Evolutionary conservation across 352 stramenopile genomes (phyloP).

Genomic region (Phytophthora capsici): DNA sequence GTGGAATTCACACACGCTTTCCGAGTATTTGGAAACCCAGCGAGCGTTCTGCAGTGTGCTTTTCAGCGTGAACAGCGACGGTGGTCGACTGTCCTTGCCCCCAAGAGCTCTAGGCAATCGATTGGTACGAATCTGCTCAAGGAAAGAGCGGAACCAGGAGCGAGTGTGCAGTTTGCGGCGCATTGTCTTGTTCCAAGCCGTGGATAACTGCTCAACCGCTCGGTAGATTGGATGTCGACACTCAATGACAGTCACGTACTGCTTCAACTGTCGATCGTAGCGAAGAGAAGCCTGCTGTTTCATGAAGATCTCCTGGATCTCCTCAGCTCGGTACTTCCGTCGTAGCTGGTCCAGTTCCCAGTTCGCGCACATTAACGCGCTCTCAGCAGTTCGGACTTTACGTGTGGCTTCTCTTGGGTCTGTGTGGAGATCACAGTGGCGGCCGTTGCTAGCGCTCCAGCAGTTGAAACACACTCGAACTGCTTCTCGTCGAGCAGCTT

Average conservation of each 20-base stretch:
- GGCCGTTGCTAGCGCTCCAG: slow-evolving; percentile 91
- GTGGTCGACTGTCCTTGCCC: slow-evolving; percentile 36
- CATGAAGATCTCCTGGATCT: slow-evolving; percentile 94
- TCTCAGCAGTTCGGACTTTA: slow-evolving; percentile 67
- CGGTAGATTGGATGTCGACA: slow-evolving; percentile 93
- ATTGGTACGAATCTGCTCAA: slow-evolving; percentile 85
- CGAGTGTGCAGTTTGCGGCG: slow-evolving; percentile 84
- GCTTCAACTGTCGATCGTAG: slow-evolving; percentile 87
- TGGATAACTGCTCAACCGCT: slow-evolving; percentile 51
- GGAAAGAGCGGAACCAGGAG: slow-evolving; percentile 90
- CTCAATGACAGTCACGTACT: slow-evolving; percentile 91
- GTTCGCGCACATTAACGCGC: slow-evolving; percentile 91
- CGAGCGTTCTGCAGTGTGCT: slow-evolving; percentile 80
- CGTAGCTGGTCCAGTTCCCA: slow-evolving; percentile 91
- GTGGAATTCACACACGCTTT: slow-evolving; percentile 65
- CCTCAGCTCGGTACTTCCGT: slow-evolving; percentile 87
- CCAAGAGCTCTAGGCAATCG: slow-evolving; percentile 45
- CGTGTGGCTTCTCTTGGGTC: slow-evolving; percentile 52
- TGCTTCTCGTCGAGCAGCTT: slow-evolving; percentile 24
- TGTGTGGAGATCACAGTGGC: slow-evolving; percentile 72
- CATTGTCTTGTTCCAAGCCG: slow-evolving; percentile 89
- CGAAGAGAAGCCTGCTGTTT: slow-evolving; percentile 86
- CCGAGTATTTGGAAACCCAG: slow-evolving; percentile 73
- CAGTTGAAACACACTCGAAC: slow-evolving; percentile 91
- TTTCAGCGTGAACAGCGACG: slow-evolving; percentile 82